Percentiles rank a stretch among this genome's conserved stretches.
These are phyloP conservation scores for Fraxinus greggii DNA, from an alignment of 305 asterid genomes.

Conservation along the genomic window DNA sequence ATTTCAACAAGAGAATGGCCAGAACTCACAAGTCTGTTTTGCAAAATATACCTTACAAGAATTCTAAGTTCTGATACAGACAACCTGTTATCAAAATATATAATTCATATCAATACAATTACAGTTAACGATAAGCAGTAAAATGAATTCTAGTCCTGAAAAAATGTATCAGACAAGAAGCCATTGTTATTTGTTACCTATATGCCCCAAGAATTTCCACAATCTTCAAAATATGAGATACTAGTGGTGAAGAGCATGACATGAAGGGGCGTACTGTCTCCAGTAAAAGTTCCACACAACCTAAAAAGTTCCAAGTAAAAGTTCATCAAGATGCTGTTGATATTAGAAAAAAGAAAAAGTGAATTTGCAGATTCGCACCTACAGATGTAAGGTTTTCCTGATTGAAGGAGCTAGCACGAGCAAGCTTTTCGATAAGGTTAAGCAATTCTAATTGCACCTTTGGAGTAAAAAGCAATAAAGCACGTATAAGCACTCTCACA, in stretches of 20 bases:
- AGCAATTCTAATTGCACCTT: slow-evolving; percentile 94
- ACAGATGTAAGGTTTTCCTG: slow-evolving; percentile 93
- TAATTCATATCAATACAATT: slow-evolving; percentile 19
- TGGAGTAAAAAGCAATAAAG: slow-evolving; percentile 85
- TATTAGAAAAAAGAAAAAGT: slow-evolving; percentile 8
- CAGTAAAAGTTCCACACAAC: slow-evolving; percentile 97
- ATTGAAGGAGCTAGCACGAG: slow-evolving; percentile 84
- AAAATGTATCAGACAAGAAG: slow-evolving; percentile 12
- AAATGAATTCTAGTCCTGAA: slow-evolving; percentile 19
- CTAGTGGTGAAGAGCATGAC: slow-evolving; percentile 71
- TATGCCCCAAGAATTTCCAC: slow-evolving; percentile 97
- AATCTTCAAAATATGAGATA: slow-evolving; percentile 77
- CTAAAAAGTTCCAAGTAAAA: slow-evolving; percentile 42
- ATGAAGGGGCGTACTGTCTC: slow-evolving; percentile 89
- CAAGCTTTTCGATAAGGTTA: slow-evolving; percentile 80
- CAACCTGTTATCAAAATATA: slow-evolving; percentile 60
- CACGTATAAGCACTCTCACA: slow-evolving; percentile 79
- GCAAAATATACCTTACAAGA: slow-evolving; percentile 86
- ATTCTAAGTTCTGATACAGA: slow-evolving; percentile 83
- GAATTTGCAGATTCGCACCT: slow-evolving; percentile 58
- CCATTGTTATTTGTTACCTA: slow-evolving; percentile 59
- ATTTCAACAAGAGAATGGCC: slow-evolving; percentile 81
- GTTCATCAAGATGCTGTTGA: slow-evolving; percentile 20
- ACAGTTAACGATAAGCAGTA: slow-evolving; percentile 1
- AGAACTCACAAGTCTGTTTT: slow-evolving; percentile 64